phyloP scores from a whole-genome alignment of 2,329 filamentous ascomycete genomes.

The Fusarium sp. region DNA sequence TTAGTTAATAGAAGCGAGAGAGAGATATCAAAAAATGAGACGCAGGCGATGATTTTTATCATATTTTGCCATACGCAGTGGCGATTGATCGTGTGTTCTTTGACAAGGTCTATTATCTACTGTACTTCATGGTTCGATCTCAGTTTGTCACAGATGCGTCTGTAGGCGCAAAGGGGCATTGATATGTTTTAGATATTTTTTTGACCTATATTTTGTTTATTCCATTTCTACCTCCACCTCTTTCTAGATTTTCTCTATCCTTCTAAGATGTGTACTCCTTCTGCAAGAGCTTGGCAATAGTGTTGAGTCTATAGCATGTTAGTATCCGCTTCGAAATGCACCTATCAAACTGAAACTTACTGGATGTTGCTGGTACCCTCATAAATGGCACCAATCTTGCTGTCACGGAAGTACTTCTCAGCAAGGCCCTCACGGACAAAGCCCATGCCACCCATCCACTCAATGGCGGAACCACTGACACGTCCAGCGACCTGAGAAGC shows the following conservation, averaged over 20 bases:
- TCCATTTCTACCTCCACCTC: slow-evolving; percentile 15
- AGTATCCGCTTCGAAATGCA: slow-evolving; percentile 3
- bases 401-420: slow-evolving; percentile 97
- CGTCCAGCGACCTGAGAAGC: slow-evolving; percentile 91
- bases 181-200: slow-evolving; percentile 27
- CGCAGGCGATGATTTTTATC: background rate
- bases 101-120: too few species aligned
- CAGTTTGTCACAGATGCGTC: background rate
- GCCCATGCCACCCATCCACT: slow-evolving; percentile 99
- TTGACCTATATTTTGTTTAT: slow-evolving; percentile 18
- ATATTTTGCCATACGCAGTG: background rate
- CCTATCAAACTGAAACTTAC: slow-evolving; percentile 54
- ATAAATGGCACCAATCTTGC: slow-evolving; percentile 98
- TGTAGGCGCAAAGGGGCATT: background rate
- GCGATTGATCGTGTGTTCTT: too few species aligned
- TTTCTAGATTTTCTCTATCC: slow-evolving; percentile 13
- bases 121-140: background rate
- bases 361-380: slow-evolving; percentile 88
- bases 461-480: slow-evolving; percentile 86
- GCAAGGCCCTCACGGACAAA: slow-evolving; percentile 96
- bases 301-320: slow-evolving; percentile 64
- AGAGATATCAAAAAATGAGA: slow-evolving; percentile 10
- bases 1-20: slow-evolving; percentile 42
- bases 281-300: slow-evolving; percentile 71
- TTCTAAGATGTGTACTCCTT: slow-evolving; percentile 67